Percentiles rank a stretch among this genome's conserved stretches.
phyloP scores from a whole-genome alignment of 2,329 filamentous ascomycete species.

The Magnaporthiopsis incrustans region DNA sequence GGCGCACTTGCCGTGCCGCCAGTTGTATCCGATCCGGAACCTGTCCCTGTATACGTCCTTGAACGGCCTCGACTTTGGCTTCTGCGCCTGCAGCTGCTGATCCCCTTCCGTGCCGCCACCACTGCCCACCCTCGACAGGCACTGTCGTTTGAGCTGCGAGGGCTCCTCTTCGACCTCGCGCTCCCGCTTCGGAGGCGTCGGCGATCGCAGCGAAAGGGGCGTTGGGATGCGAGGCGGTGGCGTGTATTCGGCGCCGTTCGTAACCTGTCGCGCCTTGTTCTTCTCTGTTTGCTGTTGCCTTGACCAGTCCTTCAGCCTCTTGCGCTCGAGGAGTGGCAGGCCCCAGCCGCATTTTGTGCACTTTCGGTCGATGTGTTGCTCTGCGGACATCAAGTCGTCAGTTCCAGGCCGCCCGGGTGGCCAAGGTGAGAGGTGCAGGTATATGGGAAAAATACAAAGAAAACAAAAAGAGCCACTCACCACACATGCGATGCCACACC shows the following conservation, averaged over 20 bases:
- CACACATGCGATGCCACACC: slow-evolving; percentile 97
- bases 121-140: slow-evolving; percentile 17
- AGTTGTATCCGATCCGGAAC: slow-evolving; percentile 93
- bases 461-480: slow-evolving; percentile 7
- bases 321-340: slow-evolving; percentile 79
- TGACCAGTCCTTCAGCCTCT: slow-evolving; percentile 78
- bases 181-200: slow-evolving; percentile 28
- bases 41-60: slow-evolving; percentile 93
- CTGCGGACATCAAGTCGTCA: not conserved
- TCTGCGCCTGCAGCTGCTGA: slow-evolving; percentile 9
- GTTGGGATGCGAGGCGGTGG: slow-evolving; percentile 21
- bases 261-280: slow-evolving; percentile 18
- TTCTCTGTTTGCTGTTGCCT: slow-evolving; percentile 64
- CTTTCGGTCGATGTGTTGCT: slow-evolving; percentile 63
- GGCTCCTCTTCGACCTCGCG: slow-evolving; percentile 21
- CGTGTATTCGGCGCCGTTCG: not conserved
- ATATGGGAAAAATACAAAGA: too few relatives aligned
- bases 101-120: slow-evolving; percentile 1
- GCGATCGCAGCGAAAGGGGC: slow-evolving; percentile 16
- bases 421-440: not conserved
- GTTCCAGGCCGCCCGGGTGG: not conserved
- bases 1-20: slow-evolving; percentile 88
- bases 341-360: slow-evolving; percentile 96
- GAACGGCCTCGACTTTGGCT: slow-evolving; percentile 61
- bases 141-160: slow-evolving; percentile 25